These are phyloP conservation scores for Coprinopsis sp. DNA, from an alignment of 768 basidiomycete species.

Conservation along the genomic window DNA sequence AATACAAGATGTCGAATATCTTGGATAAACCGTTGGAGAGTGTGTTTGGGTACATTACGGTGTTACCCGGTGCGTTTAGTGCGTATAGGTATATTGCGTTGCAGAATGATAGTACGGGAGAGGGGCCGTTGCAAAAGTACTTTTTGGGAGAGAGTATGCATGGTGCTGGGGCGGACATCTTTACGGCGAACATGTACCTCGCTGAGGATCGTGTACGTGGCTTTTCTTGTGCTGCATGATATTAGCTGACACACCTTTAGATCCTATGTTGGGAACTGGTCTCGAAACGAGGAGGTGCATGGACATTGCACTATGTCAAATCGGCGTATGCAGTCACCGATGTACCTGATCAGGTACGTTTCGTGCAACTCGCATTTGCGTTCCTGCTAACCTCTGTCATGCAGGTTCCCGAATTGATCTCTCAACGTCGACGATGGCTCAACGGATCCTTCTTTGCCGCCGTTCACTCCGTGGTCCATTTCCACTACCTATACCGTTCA, in stretches of 20 bases:
- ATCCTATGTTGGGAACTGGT: constrained; percentile 98
- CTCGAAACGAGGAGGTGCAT: constrained; percentile 84
- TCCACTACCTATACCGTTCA: constrained; percentile 92
- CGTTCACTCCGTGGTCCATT: constrained; percentile 87
- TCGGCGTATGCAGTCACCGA: constrained; percentile 90
- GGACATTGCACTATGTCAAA: constrained; percentile 96
- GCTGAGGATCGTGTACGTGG: constrained; percentile 74
- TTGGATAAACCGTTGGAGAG: constrained; percentile 88
- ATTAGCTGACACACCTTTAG: constrained; percentile 27
- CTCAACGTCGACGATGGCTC: constrained; percentile 93
- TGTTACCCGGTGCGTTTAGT: constrained; percentile 89
- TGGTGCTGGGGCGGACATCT: constrained; percentile 82
- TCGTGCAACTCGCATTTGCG: background rate
- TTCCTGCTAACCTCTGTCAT: background rate
- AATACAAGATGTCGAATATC: constrained; percentile 94
- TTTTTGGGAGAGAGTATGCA: constrained; percentile 97
- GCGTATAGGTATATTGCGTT: constrained; percentile 89
- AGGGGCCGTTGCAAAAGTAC: constrained; percentile 92
- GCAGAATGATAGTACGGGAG: constrained; percentile 77
- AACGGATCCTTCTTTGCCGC: constrained; percentile 99
- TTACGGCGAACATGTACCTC: constrained; percentile 95
- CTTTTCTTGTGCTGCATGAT: background rate
- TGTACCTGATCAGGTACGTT: constrained; percentile 79
- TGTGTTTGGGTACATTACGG: constrained; percentile 92
- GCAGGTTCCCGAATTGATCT: constrained; percentile 89